Evolutionary conservation across 495 filamentous ascomycete species (phyloP), one percentile per base, ranked within the genome.

Genomic region (Collariella sp.): DNA sequence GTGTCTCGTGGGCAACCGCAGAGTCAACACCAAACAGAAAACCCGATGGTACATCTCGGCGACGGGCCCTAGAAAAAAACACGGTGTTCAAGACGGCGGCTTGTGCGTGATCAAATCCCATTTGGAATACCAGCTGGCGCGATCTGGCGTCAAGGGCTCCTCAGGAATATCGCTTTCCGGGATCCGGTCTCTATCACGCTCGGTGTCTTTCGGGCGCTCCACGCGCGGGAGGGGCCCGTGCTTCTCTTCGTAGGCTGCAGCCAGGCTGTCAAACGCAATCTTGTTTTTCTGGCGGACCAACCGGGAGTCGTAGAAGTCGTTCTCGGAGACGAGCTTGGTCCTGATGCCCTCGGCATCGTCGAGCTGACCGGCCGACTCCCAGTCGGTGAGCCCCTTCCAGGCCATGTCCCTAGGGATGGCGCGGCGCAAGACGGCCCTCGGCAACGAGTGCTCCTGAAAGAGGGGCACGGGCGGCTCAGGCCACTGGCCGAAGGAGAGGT

Each of bases 401-500:
- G 68, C 70, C 19, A 69, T 60, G 16, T 63, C 63, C 2, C 56
- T 38, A 2, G 75, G 72, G n/a, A 77, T 48, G n/a, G 59, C 47
- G 15, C 38, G 50, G 20, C 58, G 35, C 46, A 80, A 60, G 4
- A 64, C 65, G 4, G 65, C 55, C 0, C 60, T 69, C 3, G 68
- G 54, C 44, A 68, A 67, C 16, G 67, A 65, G 16, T 54, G 39
- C 13, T 52, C 18, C 1, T 3, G 15, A 33, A 45, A 47, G 0
- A 56, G 53, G 15, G 61, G 50, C n/a, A 56, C 15, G 22, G 29
- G n/a, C 18, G 40, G 50, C 43, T 64, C 11, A 39, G 67, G 69
- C 71, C 72, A 80, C 4, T 55, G 66, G 3, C 76, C 73, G 52
- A 74, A 62, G 6, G 76, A 70, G 72, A 15, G 70, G 72, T 29